Evolutionary conservation across 1,284 basidiomycete species (phyloP).

Genomic region (Sporisorium scitamineum): DNA sequence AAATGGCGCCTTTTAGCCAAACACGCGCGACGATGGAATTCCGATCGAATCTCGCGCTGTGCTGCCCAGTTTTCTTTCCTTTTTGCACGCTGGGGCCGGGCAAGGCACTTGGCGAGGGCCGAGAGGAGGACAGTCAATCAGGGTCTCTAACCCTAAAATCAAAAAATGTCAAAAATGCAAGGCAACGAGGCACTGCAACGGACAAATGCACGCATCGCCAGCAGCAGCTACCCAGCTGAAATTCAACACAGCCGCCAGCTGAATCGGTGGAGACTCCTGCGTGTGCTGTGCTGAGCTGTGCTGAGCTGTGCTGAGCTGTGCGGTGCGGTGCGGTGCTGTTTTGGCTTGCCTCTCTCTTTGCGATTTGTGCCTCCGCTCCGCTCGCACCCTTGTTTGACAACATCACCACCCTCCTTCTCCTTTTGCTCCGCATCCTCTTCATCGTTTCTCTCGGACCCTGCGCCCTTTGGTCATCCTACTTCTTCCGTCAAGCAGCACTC

Average conservation of each 20-base stretch:
- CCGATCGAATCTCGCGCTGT: neutral
- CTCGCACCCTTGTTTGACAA: constrained; percentile 5
- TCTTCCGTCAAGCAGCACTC: neutral
- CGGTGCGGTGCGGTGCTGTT: no score
- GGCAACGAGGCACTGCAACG: no score
- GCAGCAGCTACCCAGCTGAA: neutral
- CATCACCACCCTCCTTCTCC: neutral
- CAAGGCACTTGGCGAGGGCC: neutral
- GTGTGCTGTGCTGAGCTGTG: neutral
- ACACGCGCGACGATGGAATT: neutral
- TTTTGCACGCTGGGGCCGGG: neutral
- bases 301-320: neutral
- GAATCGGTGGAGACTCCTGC: neutral
- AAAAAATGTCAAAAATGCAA: neutral
- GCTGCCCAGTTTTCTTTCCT: neutral
- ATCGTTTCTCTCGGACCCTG: neutral
- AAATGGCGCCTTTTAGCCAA: neutral
- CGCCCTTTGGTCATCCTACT: neutral
- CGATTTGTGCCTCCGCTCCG: neutral
- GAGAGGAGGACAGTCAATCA: neutral
- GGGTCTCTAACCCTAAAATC: no score
- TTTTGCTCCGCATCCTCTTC: neutral
- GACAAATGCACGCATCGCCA: no score
- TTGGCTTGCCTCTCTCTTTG: neutral
- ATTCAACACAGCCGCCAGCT: neutral